A percentile compares a stretch with the other conserved stretches of the same genome.
These are phyloP conservation scores for Lithocarpus polystachyus DNA, from an alignment of 306 rosid genomes.

Conservation along the genomic window DNA sequence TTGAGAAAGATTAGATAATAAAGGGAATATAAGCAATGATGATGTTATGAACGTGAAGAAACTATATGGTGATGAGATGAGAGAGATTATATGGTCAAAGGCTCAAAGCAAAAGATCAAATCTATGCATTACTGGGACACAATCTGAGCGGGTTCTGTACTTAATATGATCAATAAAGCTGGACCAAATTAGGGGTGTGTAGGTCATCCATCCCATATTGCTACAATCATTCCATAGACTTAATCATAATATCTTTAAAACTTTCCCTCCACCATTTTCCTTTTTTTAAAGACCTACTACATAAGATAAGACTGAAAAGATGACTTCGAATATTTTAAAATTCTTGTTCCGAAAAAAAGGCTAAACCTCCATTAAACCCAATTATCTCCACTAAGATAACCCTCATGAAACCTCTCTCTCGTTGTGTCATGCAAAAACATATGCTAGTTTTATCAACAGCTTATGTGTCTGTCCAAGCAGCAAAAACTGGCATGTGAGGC, in stretches of 20 bases:
- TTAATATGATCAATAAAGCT: conserved; percentile 26
- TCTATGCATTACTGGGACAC: conserved; percentile 23
- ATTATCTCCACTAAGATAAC: conserved; percentile 14
- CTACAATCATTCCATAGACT: conserved; percentile 35
- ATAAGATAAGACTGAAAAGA: conserved; percentile 8
- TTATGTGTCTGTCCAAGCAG: conserved; percentile 70
- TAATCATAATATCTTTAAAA: conserved; percentile 24
- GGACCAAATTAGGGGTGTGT: conserved; percentile 27
- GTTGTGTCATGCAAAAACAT: conserved; percentile 22
- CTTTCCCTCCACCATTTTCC: conserved; percentile 1
- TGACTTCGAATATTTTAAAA: conserved; percentile 12
- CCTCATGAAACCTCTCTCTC: conserved; percentile 14
- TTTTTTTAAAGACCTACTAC: conserved; percentile 17
- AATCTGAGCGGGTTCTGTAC: conserved; percentile 33
- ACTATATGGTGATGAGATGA: conserved; percentile 23
- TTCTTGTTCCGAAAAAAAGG: conserved; percentile 3
- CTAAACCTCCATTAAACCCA: conserved; percentile 25
- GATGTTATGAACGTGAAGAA: conserved; percentile 30
- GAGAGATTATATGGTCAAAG: conserved; percentile 34
- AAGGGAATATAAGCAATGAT: conserved; percentile 43
- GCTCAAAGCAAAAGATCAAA: conserved; percentile 23
- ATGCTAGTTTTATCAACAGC: conserved; percentile 11
- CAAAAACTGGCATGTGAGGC: conserved; percentile 75
- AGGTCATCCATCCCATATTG: conserved; percentile 26
- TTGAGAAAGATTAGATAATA: conserved; percentile 43